Base-by-base conservation (phyloP, 805 yeast species). In the Saccharomycopsis sp. region DNA sequence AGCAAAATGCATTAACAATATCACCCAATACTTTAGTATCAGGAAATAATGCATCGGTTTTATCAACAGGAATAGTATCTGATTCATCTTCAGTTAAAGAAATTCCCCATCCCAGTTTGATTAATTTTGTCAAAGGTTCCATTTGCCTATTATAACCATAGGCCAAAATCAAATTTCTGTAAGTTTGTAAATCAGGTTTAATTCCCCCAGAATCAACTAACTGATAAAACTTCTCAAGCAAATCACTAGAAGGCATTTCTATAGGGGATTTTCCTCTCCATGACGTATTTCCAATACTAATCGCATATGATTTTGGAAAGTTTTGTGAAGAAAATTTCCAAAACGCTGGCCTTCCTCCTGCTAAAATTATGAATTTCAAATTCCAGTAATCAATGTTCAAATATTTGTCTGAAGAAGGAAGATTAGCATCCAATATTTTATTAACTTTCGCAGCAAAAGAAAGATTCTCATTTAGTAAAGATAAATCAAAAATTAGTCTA, bases 101-200 rank as follows among this genome's bases (percentile, higher is more conserved):
- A 26, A 57, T 38, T 3, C 62, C 63, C 62, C 63, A 62, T 9
- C 53, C 46, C 4, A 41, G 37, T 21, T 47, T 37, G 8, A 63
- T 49, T 15, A 49, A 52, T 10, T 45, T 34, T 31, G 53, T 51
- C 12, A 61, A 39, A 15, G 51, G 36, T 3, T 49, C 48, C 1
- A 54, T 21, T 31, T 61, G 50, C n/a, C 53, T 49, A 12, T 50
- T 39, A 30, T 49, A 52, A 20, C 61, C 64, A 18, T 55, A 38
- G 6, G 57, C 51, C 28, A 58, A 42, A 13, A 60, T 25, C 20
- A 59, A 49, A 3, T 55, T 40, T 19, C 50, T 43, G 41, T 51
- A 47, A 8, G 57, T 40, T 9, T 41, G 35, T n/a, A 47, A 27
- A 34, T 55, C 52, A 1, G 57, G 56, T n/a, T 14, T 17, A 1